Percentiles rank a stretch among this genome's conserved stretches.
These are phyloP conservation scores for Quercus suber DNA, from an alignment of 306 rosid species.

Conservation along the genomic window DNA sequence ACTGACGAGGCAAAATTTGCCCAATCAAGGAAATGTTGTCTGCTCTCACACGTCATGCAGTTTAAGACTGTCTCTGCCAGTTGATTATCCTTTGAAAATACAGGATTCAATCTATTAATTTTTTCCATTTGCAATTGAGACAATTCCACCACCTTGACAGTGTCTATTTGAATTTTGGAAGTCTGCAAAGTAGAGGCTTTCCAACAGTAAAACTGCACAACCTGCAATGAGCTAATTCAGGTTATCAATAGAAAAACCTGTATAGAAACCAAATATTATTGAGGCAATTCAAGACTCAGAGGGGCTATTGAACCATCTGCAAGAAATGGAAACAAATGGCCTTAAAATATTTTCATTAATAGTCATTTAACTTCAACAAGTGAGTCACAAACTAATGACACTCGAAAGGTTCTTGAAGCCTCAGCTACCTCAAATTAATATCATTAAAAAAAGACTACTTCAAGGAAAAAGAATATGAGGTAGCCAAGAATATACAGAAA, in stretches of 20 bases:
- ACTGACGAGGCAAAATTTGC: constrained; percentile 37
- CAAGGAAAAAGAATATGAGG: too few species aligned
- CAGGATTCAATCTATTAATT: constrained; percentile 38
- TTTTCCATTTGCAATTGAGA: constrained; percentile 35
- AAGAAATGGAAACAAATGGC: too few species aligned
- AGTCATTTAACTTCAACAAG: too few species aligned
- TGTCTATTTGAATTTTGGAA: constrained; percentile 16
- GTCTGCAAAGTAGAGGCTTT: constrained; percentile 39
- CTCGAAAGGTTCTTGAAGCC: too few species aligned
- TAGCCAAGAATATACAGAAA: too few species aligned
- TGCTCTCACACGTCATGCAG: constrained; percentile 21
- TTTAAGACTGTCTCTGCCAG: constrained; percentile 41
- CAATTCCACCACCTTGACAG: constrained; percentile 33
- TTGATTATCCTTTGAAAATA: constrained; percentile 42
- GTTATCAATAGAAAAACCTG: background rate
- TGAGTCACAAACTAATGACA: too few species aligned
- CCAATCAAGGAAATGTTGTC: constrained; percentile 41
- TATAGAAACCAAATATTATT: background rate
- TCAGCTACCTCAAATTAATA: too few species aligned
- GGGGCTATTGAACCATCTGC: constrained; percentile 1
- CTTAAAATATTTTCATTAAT: too few species aligned
- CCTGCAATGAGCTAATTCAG: constrained; percentile 39
- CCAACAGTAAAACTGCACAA: constrained; percentile 68
- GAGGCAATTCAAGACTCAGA: background rate
- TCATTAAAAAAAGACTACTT: too few species aligned